These are phyloP conservation scores for Nemania sp. DNA, from an alignment of 2,329 filamentous ascomycete species.

Conservation along the genomic window DNA sequence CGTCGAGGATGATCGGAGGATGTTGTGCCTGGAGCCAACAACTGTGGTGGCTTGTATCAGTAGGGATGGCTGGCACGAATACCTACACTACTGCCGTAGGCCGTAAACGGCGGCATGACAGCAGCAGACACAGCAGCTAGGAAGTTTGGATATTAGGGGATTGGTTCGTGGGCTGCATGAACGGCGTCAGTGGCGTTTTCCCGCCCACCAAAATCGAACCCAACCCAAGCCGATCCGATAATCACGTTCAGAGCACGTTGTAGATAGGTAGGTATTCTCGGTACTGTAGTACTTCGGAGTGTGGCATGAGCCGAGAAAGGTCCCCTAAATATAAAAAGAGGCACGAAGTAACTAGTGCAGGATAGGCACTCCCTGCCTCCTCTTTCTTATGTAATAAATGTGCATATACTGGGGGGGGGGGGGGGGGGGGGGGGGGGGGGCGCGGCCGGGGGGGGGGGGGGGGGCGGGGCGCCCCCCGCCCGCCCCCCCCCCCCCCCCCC, in stretches of 20 bases:
- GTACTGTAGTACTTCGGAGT: too few relatives aligned
- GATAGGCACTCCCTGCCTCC: background rate
- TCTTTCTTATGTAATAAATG: slow-evolving; percentile 1
- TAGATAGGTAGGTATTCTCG: too few relatives aligned
- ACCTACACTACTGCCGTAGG: slow-evolving; percentile 17
- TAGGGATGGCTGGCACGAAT: background rate
- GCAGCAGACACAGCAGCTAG: too few relatives aligned
- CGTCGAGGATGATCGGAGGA: background rate
- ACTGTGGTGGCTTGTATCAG: background rate
- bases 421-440: too few relatives aligned
- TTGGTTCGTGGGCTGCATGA: background rate
- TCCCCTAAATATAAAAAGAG: background rate
- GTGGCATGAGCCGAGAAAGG: background rate
- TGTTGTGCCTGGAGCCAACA: background rate
- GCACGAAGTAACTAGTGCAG: background rate
- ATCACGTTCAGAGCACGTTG: slow-evolving; percentile 1
- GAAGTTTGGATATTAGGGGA: background rate
- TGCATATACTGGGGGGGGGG: background rate
- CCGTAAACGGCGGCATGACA: background rate
- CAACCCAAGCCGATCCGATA: background rate
- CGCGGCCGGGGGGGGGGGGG: too few relatives aligned
- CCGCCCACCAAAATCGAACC: background rate
- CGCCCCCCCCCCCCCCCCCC: too few relatives aligned
- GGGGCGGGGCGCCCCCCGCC: too few relatives aligned
- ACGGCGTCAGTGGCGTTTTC: slow-evolving; percentile 15